These are phyloP conservation scores for Mortierella sp. DNA, from an alignment of 371 early-diverging fungal species.

Conservation along the genomic window DNA sequence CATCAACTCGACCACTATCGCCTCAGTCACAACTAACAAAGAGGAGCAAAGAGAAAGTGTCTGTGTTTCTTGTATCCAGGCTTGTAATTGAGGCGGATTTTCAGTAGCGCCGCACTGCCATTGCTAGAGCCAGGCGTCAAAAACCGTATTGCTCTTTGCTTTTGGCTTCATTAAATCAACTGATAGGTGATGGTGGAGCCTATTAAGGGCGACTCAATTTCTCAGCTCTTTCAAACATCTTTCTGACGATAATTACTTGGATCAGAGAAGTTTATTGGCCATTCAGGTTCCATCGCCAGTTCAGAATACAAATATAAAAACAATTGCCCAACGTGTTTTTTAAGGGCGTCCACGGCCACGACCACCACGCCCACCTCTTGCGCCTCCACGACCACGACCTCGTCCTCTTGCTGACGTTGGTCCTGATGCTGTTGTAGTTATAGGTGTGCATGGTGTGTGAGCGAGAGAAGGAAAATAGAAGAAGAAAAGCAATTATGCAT, in stretches of 20 bases:
- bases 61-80: no score
- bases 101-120: no score
- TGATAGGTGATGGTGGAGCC: no score
- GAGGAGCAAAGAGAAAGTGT: no score
- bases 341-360: conserved; percentile 41
- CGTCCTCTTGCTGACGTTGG: conserved; percentile 48
- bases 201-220: no score
- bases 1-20: no score
- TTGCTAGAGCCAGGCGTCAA: no score
- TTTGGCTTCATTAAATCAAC: no score
- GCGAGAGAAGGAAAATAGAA: neutral
- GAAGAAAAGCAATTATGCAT: neutral
- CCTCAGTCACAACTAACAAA: no score
- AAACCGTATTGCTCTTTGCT: no score
- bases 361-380: conserved; percentile 59
- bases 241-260: neutral
- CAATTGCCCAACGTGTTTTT: neutral
- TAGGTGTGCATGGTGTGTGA: neutral
- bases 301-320: neutral
- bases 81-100: no score
- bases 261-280: neutral
- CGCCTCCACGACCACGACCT: conserved; percentile 57
- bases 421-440: conserved; percentile 16
- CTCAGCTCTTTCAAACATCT: no score
- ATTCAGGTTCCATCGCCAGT: neutral